Evolutionary conservation across 2,329 filamentous ascomycete species (phyloP).

Genomic region (Cladosporium sphaerospermum): DNA sequence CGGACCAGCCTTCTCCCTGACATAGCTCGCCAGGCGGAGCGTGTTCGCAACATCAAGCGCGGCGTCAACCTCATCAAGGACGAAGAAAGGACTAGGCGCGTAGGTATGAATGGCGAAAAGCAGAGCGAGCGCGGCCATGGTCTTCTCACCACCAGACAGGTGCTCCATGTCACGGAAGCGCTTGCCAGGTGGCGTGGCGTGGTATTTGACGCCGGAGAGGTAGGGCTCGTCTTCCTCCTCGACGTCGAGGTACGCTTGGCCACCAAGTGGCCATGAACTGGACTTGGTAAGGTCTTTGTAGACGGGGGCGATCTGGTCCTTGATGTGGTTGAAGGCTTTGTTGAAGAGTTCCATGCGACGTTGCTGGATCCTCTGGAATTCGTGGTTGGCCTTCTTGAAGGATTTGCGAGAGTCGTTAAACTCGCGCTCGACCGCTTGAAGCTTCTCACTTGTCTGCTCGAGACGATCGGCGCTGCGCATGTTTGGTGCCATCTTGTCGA

Average conservation of each 20-base stretch:
- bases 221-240: slow-evolving; percentile 97
- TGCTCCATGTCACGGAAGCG: slow-evolving; percentile 99
- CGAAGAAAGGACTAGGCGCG: slow-evolving; percentile 94
- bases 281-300: slow-evolving; percentile 94
- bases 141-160: slow-evolving; percentile 94
- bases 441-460: slow-evolving; percentile 74
- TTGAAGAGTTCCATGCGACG: slow-evolving; percentile 87
- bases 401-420: slow-evolving; percentile 76
- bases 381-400: slow-evolving; percentile 69
- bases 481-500: slow-evolving; percentile 94
- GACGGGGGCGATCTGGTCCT: slow-evolving; percentile 85
- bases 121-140: slow-evolving; percentile 93
- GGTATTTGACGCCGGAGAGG: slow-evolving; percentile 92
- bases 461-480: slow-evolving; percentile 92
- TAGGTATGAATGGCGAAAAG: slow-evolving; percentile 96
- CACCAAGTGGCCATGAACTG: slow-evolving; percentile 86
- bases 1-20: slow-evolving; percentile 84
- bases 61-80: slow-evolving; percentile 95
- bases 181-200: slow-evolving; percentile 97
- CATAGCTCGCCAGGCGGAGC: slow-evolving; percentile 92
- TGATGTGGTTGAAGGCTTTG: slow-evolving; percentile 90
- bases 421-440: slow-evolving; percentile 79
- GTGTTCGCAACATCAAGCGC: slow-evolving; percentile 98
- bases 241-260: slow-evolving; percentile 80
- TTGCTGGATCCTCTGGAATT: slow-evolving; percentile 75